Evolutionary conservation across 495 filamentous ascomycete species (phyloP).

Genomic region (Trichoderma orchidacearum): DNA sequence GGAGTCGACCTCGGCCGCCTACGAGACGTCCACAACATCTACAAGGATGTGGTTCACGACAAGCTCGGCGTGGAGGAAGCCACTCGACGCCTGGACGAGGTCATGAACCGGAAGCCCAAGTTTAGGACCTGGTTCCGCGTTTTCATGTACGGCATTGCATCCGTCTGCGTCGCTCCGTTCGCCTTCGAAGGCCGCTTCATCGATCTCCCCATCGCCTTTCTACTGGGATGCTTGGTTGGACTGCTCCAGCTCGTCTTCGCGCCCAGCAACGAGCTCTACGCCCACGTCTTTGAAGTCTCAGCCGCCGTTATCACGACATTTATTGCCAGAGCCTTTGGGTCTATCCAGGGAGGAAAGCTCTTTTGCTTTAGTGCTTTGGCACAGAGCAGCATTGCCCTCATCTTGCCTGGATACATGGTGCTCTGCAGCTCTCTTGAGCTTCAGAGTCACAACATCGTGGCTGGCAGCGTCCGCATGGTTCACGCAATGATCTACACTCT

Average conservation of each 20-base stretch:
- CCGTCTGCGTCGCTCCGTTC: slow-evolving; percentile 70
- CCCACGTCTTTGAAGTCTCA: slow-evolving; percentile 85
- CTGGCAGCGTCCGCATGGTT: slow-evolving; percentile 87
- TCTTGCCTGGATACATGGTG: slow-evolving; percentile 61
- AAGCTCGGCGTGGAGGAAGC: slow-evolving; percentile 76
- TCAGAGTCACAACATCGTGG: slow-evolving; percentile 73
- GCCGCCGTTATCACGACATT: slow-evolving; percentile 85
- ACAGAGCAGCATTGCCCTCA: slow-evolving; percentile 82
- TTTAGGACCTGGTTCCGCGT: slow-evolving; percentile 62
- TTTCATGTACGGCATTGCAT: slow-evolving; percentile 71
- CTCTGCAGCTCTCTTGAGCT: slow-evolving; percentile 76
- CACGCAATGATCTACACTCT: slow-evolving; percentile 93
- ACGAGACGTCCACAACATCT: slow-evolving; percentile 74
- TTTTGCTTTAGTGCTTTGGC: slow-evolving; percentile 93
- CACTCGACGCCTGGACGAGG: slow-evolving; percentile 50
- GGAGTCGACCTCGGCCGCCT: slow-evolving; percentile 78
- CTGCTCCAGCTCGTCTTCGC: slow-evolving; percentile 69
- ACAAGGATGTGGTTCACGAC: slow-evolving; percentile 89
- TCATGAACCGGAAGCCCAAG: slow-evolving; percentile 48
- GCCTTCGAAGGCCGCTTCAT: slow-evolving; percentile 78
- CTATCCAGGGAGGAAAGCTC: slow-evolving; percentile 49
- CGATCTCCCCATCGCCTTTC: slow-evolving; percentile 77
- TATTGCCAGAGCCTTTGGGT: slow-evolving; percentile 75
- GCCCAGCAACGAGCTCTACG: slow-evolving; percentile 64
- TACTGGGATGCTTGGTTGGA: slow-evolving; percentile 74